Conservation (phyloP, 805 yeast genomes). For the Nakazawaea anatomiae region DNA sequence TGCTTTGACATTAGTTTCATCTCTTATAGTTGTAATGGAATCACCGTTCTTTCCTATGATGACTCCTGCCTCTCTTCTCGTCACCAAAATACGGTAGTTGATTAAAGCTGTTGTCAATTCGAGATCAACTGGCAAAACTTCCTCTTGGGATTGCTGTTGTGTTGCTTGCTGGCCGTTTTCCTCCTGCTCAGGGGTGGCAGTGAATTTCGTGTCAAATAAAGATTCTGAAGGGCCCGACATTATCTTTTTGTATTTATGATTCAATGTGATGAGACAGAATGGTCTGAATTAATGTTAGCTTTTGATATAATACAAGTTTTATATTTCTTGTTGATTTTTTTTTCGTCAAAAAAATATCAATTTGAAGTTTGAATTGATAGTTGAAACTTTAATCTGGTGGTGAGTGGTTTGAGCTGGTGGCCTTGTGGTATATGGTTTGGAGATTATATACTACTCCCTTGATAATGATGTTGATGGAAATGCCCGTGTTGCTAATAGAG, state of each 20-base stretch:
- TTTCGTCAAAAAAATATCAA: background rate
- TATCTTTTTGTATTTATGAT: background rate
- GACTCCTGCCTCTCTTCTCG: conserved; percentile 85
- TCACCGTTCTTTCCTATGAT: conserved; percentile 83
- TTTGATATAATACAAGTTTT: background rate
- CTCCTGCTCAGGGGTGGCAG: conserved; percentile 10
- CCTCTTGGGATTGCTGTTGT: conserved; percentile 1
- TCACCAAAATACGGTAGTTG: conserved; percentile 55
- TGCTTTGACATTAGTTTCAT: conserved; percentile 72
- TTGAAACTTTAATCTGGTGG: background rate
- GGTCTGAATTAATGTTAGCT: too few species aligned
- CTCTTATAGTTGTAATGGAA: conserved; percentile 71
- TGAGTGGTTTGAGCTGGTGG: too few species aligned
- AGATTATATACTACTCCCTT: too few species aligned
- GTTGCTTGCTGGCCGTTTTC: background rate
- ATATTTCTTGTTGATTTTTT: background rate
- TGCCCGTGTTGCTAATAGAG: too few species aligned
- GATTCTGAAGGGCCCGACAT: conserved; percentile 22
- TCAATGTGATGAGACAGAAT: background rate
- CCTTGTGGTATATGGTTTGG: too few species aligned
- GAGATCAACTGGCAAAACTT: conserved; percentile 6
- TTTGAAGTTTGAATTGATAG: background rate
- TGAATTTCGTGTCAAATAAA: conserved; percentile 24
- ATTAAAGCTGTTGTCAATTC: conserved; percentile 18
- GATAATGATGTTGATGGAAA: too few species aligned